Conservation (phyloP, 257 asterid genomes). For the Ilex aquifolium region DNA sequence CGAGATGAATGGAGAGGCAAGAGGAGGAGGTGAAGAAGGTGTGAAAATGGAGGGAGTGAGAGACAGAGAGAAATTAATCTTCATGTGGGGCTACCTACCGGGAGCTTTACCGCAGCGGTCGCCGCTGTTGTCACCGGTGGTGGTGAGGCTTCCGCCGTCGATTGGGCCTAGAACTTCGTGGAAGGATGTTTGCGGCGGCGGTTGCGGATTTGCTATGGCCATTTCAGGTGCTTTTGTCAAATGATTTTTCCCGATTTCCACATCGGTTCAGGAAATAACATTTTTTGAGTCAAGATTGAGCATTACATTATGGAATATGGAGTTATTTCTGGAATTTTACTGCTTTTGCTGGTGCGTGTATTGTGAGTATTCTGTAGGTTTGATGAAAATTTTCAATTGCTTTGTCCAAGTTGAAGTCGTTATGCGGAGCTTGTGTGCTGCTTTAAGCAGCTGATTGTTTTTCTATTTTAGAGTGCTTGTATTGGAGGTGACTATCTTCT, state of each 20-base stretch:
- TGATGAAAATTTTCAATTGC: too few species aligned
- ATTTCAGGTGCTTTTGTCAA: slow-evolving; percentile 51
- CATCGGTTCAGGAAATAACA: not conserved
- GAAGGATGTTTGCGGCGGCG: slow-evolving; percentile 92
- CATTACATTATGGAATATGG: too few species aligned
- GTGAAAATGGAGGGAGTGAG: slow-evolving; percentile 28
- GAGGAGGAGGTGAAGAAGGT: slow-evolving; percentile 53
- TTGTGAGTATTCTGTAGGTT: too few species aligned
- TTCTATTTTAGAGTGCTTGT: not conserved
- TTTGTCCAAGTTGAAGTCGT: too few species aligned
- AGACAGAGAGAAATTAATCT: slow-evolving; percentile 40
- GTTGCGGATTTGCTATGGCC: slow-evolving; percentile 97
- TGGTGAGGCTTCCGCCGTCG: slow-evolving; percentile 47
- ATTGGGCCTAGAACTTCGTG: slow-evolving; percentile 45
- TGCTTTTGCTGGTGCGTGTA: too few species aligned
- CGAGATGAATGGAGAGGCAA: slow-evolving; percentile 54
- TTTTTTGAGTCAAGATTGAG: too few species aligned
- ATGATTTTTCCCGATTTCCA: not conserved
- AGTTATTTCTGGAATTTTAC: too few species aligned
- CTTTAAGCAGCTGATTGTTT: too few species aligned
- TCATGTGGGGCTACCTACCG: slow-evolving; percentile 94
- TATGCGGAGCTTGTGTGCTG: too few species aligned
- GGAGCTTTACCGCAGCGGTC: slow-evolving; percentile 93
- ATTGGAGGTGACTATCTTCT: too few species aligned
- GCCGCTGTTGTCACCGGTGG: slow-evolving; percentile 71